Evolutionary conservation across 208 protist genomes (phyloP).

Genomic region (Wallacemonas collosoma): DNA sequence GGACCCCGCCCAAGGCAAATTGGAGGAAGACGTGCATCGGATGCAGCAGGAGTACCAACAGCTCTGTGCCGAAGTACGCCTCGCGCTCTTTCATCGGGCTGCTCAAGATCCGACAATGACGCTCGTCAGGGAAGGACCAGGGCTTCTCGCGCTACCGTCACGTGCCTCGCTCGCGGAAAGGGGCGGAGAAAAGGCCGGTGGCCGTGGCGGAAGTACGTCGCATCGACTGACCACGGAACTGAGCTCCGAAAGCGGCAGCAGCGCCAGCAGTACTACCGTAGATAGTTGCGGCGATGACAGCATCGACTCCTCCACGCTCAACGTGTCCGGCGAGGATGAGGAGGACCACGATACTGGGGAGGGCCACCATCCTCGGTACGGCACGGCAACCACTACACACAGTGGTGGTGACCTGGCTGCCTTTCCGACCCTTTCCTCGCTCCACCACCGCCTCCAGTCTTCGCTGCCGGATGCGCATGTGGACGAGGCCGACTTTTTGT

Average conservation of each 20-base stretch:
- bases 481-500: conserved; percentile 20
- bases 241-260: conserved; percentile 6
- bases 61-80: conserved; percentile 78
- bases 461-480: conserved; percentile 25
- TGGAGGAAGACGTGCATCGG: conserved; percentile 46
- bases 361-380: neutral
- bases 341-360: conserved; percentile 15
- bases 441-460: conserved; percentile 18
- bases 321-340: conserved; percentile 12
- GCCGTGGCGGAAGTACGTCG: neutral
- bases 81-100: conserved; percentile 50
- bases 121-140: neutral
- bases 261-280: neutral
- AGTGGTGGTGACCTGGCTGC: neutral
- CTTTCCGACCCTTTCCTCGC: conserved; percentile 23
- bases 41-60: conserved; percentile 49
- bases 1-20: conserved; percentile 60
- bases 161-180: neutral
- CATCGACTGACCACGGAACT: neutral
- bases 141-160: neutral
- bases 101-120: neutral
- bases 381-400: too few species aligned
- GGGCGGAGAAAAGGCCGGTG: neutral
- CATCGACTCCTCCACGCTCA: conserved; percentile 9
- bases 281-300: neutral